Evolutionary conservation across 2,329 filamentous ascomycete genomes (phyloP), one percentile per base, ranked within the genome.

Genomic region (Beauveria bassiana): DNA sequence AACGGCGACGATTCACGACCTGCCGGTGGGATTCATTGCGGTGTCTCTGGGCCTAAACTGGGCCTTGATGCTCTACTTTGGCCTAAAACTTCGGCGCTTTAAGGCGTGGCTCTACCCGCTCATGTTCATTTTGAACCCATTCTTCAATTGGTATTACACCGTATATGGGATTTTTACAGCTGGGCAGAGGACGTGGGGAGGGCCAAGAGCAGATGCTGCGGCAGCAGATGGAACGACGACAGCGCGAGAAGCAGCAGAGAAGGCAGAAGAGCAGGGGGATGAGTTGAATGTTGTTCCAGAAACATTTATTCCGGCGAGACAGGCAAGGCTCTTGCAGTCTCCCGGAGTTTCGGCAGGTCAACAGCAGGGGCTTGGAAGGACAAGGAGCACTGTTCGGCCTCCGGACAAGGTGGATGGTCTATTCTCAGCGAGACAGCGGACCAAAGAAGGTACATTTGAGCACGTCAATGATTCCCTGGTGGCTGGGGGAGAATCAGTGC

Each of bases 121-220:
- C 65, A 97, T 98, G 92, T 98, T 97, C 72, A 77, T 96, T 52
- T 74, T 97, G 65, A 98, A 97, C 70, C 93, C 95, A 0, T 96
- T 98, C 71, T 93, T 97, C 81, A 98, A 98, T 75, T 98, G 93
- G 93, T 84, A 91, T 62, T 98, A 98, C 77, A 96, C 97, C 89
- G 89, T 96, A 2, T 96, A 97, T 73, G 93, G 92, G 50, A 96
- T 96, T 67, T 95, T 96, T 74, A 97, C 93, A 0, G 92, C 93
- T 34, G 92, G 93, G 22, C 91, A 96, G 72, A 84, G 93, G 66
- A 98, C 93, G 1, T 99, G 95, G 93, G 93, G 93, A 66, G 93
- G 93, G 0, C 95, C 93, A 12, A 85, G 93, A 69, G 92, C 91
- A 1, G 93, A 98, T 74, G 93, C 93, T 1, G 91, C 89, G 34